Evolutionary conservation across 2,329 filamentous ascomycete species (phyloP), one percentile per base, ranked within the genome.

Genomic region (Elsinoe australis): DNA sequence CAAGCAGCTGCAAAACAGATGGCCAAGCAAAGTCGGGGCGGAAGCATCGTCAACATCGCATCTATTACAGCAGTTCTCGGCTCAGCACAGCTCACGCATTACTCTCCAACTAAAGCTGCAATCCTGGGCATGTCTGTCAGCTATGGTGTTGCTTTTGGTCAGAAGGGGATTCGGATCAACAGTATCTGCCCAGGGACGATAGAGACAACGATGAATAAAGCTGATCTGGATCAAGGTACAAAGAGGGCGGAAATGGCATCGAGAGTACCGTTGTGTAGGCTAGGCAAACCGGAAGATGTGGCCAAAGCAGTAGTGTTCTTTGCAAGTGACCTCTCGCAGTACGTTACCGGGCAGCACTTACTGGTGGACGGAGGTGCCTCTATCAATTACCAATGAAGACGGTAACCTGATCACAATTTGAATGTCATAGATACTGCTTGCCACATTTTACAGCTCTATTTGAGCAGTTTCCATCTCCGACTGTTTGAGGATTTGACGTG

Each of bases 121-220:
- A 19, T 47, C 15, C 45, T 36, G 31, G 45, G 32, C 7, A 47
- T 47, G 45, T 33, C 31, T 18, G 29, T 21, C 19, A 24, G 17
- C 17, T 36, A 15, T 21, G 17, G 19, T 12, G 45, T 47, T 17
- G 45, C 31, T 6, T 15, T 47, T 3, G 32, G 45, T 12, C 12
- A n/a, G 9, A 19, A 47, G 3, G 45, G 45, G 6, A 36, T 47
- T 5, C 17, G 45, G 4, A 35, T 47, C 31, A 47, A 47, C 18
- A 47, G 31, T 17, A 22, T 47, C 26, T 35, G 45, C 22, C 45
- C 45, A 4, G 45, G 45, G 2, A 47, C 45, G 5, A 47, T 47
- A 6, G 45, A 47, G 19, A 47, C 45, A n/a, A 35, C 31, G 17
- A 47, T 47, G 45, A 36, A 47, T 28, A 35, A 36, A 8, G 45